Percentiles rank a stretch among this genome's conserved stretches.
Evolutionary conservation across 768 basidiomycete species (phyloP).

Genomic region (Rhodosporidiobolus odoratus): DNA sequence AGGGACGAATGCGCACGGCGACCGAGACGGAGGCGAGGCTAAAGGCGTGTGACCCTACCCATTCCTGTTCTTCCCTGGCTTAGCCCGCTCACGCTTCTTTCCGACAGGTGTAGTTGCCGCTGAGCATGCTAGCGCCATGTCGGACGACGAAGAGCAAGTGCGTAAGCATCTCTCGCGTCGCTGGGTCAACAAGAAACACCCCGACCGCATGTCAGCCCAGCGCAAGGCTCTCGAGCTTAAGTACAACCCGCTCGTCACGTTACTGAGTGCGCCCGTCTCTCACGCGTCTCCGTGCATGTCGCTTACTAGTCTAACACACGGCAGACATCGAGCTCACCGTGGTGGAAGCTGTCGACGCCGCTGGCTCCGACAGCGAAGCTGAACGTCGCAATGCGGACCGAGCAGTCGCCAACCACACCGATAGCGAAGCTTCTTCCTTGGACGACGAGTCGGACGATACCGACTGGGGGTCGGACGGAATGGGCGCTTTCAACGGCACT

Average conservation of each 20-base stretch:
- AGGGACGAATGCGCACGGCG: background rate
- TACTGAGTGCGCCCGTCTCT: constrained; percentile 17
- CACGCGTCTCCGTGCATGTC: background rate
- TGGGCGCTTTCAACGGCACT: constrained; percentile 3
- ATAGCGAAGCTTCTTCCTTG: background rate
- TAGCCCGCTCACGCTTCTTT: background rate
- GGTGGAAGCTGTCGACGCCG: background rate
- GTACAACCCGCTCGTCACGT: constrained; percentile 23
- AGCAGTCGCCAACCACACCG: background rate
- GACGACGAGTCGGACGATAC: background rate
- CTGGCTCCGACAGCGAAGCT: background rate
- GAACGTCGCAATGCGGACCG: background rate
- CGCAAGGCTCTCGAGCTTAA: constrained; percentile 7
- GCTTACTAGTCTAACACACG: no score
- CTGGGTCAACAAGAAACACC: constrained; percentile 21
- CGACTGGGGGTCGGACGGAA: constrained; percentile 17
- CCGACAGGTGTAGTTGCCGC: background rate
- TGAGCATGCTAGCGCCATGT: background rate
- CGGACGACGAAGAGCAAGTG: background rate
- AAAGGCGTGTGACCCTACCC: background rate
- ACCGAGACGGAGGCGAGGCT: background rate
- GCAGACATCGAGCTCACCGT: constrained; percentile 23
- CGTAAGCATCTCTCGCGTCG: constrained; percentile 17
- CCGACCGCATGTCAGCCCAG: background rate
- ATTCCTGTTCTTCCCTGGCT: background rate